Evolutionary conservation across 495 filamentous ascomycete species (phyloP).

Genomic region (Podospora pseudopauciseta): DNA sequence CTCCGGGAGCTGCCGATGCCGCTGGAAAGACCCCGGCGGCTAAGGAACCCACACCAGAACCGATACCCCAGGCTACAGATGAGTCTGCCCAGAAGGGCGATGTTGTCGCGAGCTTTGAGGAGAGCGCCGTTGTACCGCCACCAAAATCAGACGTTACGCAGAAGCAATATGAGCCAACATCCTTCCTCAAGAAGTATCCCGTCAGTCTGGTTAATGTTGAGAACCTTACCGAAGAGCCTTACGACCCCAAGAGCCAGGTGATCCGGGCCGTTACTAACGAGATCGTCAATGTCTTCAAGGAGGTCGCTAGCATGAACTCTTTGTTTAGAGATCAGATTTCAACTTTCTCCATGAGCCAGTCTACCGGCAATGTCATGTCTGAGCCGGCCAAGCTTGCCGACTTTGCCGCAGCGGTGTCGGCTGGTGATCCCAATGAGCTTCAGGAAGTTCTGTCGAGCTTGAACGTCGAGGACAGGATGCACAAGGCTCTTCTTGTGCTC

Average conservation of each 20-base stretch:
- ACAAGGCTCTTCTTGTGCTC: constrained; percentile 83
- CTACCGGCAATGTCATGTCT: constrained; percentile 87
- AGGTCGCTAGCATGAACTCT: constrained; percentile 86
- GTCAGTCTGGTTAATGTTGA: constrained; percentile 94
- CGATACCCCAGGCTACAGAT: constrained; percentile 46
- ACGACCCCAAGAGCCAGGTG: constrained; percentile 80
- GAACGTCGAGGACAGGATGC: constrained; percentile 83
- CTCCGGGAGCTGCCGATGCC: constrained; percentile 49
- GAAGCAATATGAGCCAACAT: constrained; percentile 76
- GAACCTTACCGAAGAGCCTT: constrained; percentile 81
- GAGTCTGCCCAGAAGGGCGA: constrained; percentile 66
- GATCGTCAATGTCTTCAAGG: constrained; percentile 97
- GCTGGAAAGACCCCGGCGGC: constrained; percentile 36
- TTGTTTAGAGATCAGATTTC: constrained; percentile 98
- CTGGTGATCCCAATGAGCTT: constrained; percentile 83
- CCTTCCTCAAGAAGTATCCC: constrained; percentile 84
- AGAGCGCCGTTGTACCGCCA: constrained; percentile 51
- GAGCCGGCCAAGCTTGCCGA: constrained; percentile 94
- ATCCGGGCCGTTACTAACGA: constrained; percentile 92
- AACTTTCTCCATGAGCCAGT: constrained; percentile 92
- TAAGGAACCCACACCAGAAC: constrained; percentile 52
- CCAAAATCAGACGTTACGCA: constrained; percentile 43
- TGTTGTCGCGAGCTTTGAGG: constrained; percentile 96
- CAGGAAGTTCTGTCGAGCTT: constrained; percentile 89
- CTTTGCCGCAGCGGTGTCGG: constrained; percentile 92